Evolutionary conservation across 768 basidiomycete genomes (phyloP).

Genomic region (Arthromyces matolae): DNA sequence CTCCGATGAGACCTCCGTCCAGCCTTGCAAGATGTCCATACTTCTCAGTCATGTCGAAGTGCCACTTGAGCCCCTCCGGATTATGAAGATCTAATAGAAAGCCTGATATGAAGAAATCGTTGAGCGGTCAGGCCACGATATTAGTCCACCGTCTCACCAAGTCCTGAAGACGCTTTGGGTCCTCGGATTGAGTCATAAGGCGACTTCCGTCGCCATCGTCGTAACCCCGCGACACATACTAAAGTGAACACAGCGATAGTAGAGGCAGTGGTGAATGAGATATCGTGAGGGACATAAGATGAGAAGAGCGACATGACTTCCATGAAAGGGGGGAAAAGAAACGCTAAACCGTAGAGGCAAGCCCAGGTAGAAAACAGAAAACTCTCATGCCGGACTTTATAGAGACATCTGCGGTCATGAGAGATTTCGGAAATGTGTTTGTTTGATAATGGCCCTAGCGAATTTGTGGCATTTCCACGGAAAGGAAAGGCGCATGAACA

Average conservation of each 20-base stretch:
- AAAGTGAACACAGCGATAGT: neutral
- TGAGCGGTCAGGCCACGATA: neutral
- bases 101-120: constrained; percentile 8
- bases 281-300: neutral
- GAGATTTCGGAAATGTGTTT: no score
- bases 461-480: no score
- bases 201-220: constrained; percentile 3
- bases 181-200: constrained; percentile 13
- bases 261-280: neutral
- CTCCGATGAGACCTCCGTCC: constrained; percentile 18
- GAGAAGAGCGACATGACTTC: neutral
- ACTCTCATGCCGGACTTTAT: no score
- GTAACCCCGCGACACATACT: neutral
- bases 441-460: no score
- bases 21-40: constrained; percentile 22
- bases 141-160: constrained; percentile 5
- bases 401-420: no score
- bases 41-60: constrained; percentile 21
- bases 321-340: constrained; percentile 22
- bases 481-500: no score
- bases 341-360: no score
- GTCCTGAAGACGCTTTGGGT: constrained; percentile 12
- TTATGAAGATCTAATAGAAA: constrained; percentile 21
- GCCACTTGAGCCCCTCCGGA: constrained; percentile 17
- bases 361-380: no score